Evolutionary conservation across 495 filamentous ascomycete genomes (phyloP), one percentile per base, ranked within the genome.

Genomic region (Xanthoparmelia taractica): DNA sequence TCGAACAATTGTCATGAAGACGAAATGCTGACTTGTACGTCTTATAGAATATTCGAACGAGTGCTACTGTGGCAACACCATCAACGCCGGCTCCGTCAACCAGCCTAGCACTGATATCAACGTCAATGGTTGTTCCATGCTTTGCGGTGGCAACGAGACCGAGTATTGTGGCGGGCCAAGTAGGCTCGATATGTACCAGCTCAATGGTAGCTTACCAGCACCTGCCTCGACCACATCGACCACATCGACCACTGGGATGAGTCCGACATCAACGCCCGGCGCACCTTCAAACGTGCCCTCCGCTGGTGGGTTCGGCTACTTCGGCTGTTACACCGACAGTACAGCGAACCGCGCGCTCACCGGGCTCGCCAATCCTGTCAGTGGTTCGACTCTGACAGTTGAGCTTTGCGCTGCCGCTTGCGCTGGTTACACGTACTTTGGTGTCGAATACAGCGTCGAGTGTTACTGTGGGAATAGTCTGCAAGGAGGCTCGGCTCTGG

Each of bases 31-130:
- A 52, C 48, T 52, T 27, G 1, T 4, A 75, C 41, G 72, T 74
- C 73, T 73, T 11, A 60, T 73, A 15, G 76, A 78, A 58, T 76
- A 73, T 58, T 60, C 65, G 5, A 66, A 67, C 31, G 75, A 77
- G 52, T 77, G 75, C 60, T 76, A 75, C 62, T 76, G 73, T 58
- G 76, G 75, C 7, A 69, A 73, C 47, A 67, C 47, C 0, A 55
- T 73, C 12, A 63, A 59, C 54, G 64, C 65, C 2, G 71, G 69
- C 34, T 67, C 65, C n/a, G 64, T 65, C 11, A 62, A 61, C 15
- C 65, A 66, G n/a, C 41, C 68, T 27, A 63, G 59, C 36, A 59
- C 55, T 18, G 63, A 61, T 48, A 60, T 63, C 10, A 55, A 29
- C 18, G 58, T 66, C 23, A 68, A 40, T 54, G 71, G 59, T 4